A percentile compares a stretch with the other conserved stretches of the same genome.
Evolutionary conservation across 495 filamentous ascomycete species (phyloP).

Genomic region (Annulohypoxylon bovei): DNA sequence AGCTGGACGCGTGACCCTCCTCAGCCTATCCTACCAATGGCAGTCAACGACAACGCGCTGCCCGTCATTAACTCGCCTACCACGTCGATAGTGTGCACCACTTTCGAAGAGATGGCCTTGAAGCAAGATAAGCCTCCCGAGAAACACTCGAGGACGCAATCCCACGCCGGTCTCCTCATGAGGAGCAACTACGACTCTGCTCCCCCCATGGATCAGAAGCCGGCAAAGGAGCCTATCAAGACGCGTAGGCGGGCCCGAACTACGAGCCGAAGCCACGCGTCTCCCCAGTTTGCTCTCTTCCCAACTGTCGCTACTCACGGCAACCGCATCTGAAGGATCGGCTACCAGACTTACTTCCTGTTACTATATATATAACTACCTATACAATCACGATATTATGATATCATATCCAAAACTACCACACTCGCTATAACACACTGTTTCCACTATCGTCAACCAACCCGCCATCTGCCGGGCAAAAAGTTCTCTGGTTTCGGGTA

Average conservation of each 20-base stretch:
- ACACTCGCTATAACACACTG: constrained; percentile 20
- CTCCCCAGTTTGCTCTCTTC: constrained; percentile 46
- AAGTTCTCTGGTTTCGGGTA: constrained; percentile 20
- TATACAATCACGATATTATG: not conserved
- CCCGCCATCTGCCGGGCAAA: constrained; percentile 7
- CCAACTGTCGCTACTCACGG: constrained; percentile 24
- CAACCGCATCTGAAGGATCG: constrained; percentile 18
- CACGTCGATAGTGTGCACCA: not conserved
- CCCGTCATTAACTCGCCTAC: constrained; percentile 10
- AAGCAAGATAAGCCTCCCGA: constrained; percentile 30
- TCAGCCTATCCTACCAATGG: constrained; percentile 19
- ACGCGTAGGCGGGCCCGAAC: constrained; percentile 45
- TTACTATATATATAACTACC: not conserved
- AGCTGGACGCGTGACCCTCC: constrained; percentile 42
- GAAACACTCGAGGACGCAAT: constrained; percentile 39
- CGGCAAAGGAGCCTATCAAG: constrained; percentile 30
- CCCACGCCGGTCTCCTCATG: constrained; percentile 39
- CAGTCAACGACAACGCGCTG: constrained; percentile 14
- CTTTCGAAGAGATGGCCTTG: constrained; percentile 4
- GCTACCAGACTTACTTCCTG: not conserved
- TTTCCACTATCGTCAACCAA: not conserved
- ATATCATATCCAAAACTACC: not conserved
- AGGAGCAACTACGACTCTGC: constrained; percentile 22
- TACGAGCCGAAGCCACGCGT: constrained; percentile 42
- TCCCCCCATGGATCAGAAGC: constrained; percentile 15